Evolutionary conservation across 225 moss, liverwort and hornwort genomes (phyloP).

Genomic region (Marchantia polymorpha): DNA sequence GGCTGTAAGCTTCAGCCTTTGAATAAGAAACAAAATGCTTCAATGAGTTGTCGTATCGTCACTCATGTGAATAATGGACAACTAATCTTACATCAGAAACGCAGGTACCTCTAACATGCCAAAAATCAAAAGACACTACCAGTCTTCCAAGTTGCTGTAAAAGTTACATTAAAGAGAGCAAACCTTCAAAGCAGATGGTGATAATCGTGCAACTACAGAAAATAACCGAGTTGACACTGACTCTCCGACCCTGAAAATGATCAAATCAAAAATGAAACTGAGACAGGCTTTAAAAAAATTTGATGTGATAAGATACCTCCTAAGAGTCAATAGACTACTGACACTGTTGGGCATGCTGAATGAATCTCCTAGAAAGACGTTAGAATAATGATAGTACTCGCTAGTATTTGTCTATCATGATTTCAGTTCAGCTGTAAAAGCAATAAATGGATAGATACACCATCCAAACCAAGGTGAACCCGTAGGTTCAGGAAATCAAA

Average conservation of each 20-base stretch:
- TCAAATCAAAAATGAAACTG: not conserved
- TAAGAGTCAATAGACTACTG: not conserved
- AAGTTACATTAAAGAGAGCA: not conserved
- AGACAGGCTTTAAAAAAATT: not conserved
- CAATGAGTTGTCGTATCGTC: too few relatives aligned
- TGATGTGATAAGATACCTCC: not conserved
- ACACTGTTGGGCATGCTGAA: not conserved
- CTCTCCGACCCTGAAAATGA: slow-evolving; percentile 55
- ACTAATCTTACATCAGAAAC: not conserved
- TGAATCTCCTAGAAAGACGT: not conserved
- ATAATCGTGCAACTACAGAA: slow-evolving; percentile 46
- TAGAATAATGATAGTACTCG: not conserved
- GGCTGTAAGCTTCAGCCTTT: too few relatives aligned
- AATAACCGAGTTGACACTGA: slow-evolving; percentile 52
- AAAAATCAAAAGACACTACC: too few relatives aligned
- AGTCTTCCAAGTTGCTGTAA: too few relatives aligned
- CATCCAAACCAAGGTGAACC: not conserved
- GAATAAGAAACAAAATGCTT: too few relatives aligned
- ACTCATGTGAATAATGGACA: too few relatives aligned
- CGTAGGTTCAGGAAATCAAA: not conserved
- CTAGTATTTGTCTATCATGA: too few relatives aligned
- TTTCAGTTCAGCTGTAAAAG: too few relatives aligned
- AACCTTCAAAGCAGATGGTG: slow-evolving; percentile 52
- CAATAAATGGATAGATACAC: not conserved
- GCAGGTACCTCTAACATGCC: too few relatives aligned